A percentile compares a stretch with the other conserved stretches of the same genome.
Conservation (phyloP, 495 filamentous ascomycete genomes). For the Patellaria atrata region DNA sequence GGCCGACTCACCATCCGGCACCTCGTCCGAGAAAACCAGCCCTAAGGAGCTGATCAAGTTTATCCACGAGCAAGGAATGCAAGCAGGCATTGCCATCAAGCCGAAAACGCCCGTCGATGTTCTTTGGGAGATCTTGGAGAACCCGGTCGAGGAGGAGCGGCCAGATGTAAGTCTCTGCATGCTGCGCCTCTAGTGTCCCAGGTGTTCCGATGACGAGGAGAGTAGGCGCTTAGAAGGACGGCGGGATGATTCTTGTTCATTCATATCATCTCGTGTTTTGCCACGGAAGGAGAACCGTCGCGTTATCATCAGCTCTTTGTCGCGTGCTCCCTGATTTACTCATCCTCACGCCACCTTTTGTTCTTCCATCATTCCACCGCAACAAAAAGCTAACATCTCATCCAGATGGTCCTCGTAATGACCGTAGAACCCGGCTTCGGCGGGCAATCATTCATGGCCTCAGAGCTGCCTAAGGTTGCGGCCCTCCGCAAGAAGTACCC, state of each 20-base stretch:
- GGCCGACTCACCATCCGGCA: slow-evolving; percentile 59
- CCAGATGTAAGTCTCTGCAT: slow-evolving; percentile 82
- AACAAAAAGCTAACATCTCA: not conserved
- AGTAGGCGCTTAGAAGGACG: too few species aligned
- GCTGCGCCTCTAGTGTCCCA: too few species aligned
- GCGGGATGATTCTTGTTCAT: too few species aligned
- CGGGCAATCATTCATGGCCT: slow-evolving; percentile 96
- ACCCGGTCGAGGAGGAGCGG: slow-evolving; percentile 49
- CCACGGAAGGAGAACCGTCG: too few species aligned
- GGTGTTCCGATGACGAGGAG: too few species aligned
- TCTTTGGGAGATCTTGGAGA: slow-evolving; percentile 76
- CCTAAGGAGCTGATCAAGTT: slow-evolving; percentile 76
- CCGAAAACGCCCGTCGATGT: slow-evolving; percentile 82
- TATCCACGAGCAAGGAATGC: slow-evolving; percentile 77
- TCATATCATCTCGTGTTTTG: too few species aligned
- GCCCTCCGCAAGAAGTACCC: slow-evolving; percentile 75
- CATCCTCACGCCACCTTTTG: too few species aligned
- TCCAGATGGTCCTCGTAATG: slow-evolving; percentile 95
- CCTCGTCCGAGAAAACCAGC: slow-evolving; percentile 49
- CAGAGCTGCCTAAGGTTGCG: slow-evolving; percentile 82
- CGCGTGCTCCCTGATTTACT: too few species aligned
- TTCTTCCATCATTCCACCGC: too few species aligned
- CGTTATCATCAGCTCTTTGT: too few species aligned
- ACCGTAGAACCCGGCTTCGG: slow-evolving; percentile 96
- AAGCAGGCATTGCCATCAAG: slow-evolving; percentile 92